Conservation (phyloP, 352 stramenopile species). For the Phytopythium delawarense region DNA sequence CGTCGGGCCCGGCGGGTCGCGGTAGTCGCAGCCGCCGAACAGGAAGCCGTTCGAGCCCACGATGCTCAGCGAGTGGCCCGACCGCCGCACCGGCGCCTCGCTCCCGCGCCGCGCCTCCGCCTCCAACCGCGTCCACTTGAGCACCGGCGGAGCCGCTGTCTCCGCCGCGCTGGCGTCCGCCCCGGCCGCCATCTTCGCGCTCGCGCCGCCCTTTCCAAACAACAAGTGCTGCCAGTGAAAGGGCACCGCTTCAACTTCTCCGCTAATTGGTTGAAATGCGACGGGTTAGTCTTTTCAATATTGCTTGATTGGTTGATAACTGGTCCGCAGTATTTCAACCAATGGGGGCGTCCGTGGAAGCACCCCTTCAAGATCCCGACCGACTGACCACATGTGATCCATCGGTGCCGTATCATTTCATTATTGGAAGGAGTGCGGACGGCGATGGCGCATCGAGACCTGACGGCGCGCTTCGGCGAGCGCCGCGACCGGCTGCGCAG, state of each 20-base stretch:
- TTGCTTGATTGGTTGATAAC: constrained; percentile 12
- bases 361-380: constrained; percentile 44
- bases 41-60: constrained; percentile 88
- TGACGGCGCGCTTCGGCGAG: constrained; percentile 41
- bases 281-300: neutral
- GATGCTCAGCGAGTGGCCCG: constrained; percentile 91
- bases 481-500: constrained; percentile 42
- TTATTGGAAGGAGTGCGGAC: neutral
- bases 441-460: constrained; percentile 60
- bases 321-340: constrained; percentile 6
- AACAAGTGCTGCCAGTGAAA: neutral
- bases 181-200: neutral
- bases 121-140: constrained; percentile 62
- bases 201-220: neutral
- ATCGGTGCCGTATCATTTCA: neutral
- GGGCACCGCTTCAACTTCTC: neutral
- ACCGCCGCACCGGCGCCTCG: constrained; percentile 86
- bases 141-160: constrained; percentile 9
- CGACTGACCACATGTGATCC: neutral
- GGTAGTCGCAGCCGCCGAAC: constrained; percentile 92
- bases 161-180: neutral
- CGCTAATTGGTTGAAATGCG: constrained; percentile 9
- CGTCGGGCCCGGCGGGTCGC: constrained; percentile 86
- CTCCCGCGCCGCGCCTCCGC: constrained; percentile 56
- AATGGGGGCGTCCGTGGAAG: constrained; percentile 15